These are phyloP conservation scores for Isoetes engelmannii DNA, from an alignment of 83 land plant species.

Conservation along the genomic window DNA sequence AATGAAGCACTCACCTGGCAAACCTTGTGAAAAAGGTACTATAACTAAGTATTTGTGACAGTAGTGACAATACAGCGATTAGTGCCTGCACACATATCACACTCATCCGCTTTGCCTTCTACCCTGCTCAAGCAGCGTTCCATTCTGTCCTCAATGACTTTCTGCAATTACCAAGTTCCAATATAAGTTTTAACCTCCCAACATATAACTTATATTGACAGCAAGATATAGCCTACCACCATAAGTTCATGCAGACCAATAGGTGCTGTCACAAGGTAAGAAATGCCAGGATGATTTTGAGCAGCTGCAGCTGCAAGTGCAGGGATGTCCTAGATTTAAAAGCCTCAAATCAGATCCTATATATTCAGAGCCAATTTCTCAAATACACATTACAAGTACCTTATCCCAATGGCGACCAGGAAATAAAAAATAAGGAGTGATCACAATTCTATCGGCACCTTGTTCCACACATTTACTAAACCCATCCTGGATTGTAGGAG, in stretches of 20 bases:
- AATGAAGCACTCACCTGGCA: too few relatives aligned
- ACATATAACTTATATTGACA: neutral
- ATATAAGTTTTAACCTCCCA: slow-evolving; percentile 1
- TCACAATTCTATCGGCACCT: slow-evolving; percentile 72
- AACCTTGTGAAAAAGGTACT: too few relatives aligned
- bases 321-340: slow-evolving; percentile 92
- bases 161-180: slow-evolving; percentile 14
- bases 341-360: too few relatives aligned
- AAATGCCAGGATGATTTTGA: slow-evolving; percentile 51
- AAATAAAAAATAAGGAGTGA: slow-evolving; percentile 81
- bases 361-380: neutral
- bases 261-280: slow-evolving; percentile 83
- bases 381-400: too few relatives aligned
- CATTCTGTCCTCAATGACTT: slow-evolving; percentile 30
- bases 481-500: slow-evolving; percentile 68
- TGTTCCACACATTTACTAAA: slow-evolving; percentile 58
- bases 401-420: slow-evolving; percentile 94
- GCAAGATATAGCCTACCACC: slow-evolving; percentile 50
- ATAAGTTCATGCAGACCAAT: slow-evolving; percentile 84
- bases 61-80: too few relatives aligned
- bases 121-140: slow-evolving; percentile 31
- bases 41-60: too few relatives aligned
- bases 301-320: slow-evolving; percentile 81
- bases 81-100: slow-evolving; percentile 36
- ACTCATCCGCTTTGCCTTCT: slow-evolving; percentile 25